phyloP scores from a whole-genome alignment of 495 filamentous ascomycete species.

The Penicillium egyptiacum region DNA sequence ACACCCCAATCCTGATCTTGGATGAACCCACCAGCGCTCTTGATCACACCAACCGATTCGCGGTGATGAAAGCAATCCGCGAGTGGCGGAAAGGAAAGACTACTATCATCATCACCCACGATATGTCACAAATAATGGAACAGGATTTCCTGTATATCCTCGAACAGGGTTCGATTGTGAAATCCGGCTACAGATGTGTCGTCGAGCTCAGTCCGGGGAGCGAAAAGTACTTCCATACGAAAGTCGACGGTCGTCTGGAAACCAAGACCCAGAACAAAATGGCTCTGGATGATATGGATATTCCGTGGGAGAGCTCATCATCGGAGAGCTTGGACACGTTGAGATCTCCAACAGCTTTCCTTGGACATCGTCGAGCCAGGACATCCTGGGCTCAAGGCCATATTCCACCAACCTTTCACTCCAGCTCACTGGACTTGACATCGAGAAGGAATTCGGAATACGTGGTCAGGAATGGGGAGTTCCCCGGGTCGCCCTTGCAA shows the following conservation, averaged over 20 bases:
- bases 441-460: not conserved
- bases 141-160: slow-evolving; percentile 81
- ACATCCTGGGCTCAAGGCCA: slow-evolving; percentile 21
- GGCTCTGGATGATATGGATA: not conserved
- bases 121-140: slow-evolving; percentile 73
- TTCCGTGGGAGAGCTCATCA: not conserved
- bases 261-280: not conserved
- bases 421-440: slow-evolving; percentile 10
- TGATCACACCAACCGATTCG: slow-evolving; percentile 67
- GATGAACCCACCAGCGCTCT: slow-evolving; percentile 85
- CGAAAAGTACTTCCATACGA: slow-evolving; percentile 23
- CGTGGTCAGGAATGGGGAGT: not conserved
- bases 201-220: slow-evolving; percentile 36
- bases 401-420: slow-evolving; percentile 17
- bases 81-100: slow-evolving; percentile 69
- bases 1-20: slow-evolving; percentile 77
- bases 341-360: slow-evolving; percentile 1
- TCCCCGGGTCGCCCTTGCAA: not conserved
- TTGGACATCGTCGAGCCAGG: slow-evolving; percentile 3
- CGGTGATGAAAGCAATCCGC: slow-evolving; percentile 71
- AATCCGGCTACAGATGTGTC: slow-evolving; percentile 60
- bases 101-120: slow-evolving; percentile 87
- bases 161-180: slow-evolving; percentile 65
- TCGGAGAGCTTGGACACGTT: slow-evolving; percentile 12
- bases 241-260: not conserved